Evolutionary conservation across 2,329 filamentous ascomycete species (phyloP).

Genomic region (Penicillium sp.): DNA sequence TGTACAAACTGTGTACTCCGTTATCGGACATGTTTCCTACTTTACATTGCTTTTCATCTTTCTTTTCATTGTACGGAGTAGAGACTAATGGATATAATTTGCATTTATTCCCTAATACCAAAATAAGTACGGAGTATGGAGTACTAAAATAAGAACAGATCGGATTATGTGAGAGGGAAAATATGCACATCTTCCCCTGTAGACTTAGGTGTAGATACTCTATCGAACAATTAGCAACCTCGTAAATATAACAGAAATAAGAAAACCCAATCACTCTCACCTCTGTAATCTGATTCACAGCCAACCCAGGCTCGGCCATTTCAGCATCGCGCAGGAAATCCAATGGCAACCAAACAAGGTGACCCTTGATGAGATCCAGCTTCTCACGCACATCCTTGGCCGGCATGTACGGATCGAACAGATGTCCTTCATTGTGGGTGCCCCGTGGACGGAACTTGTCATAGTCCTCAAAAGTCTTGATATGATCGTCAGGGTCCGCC

Average conservation of each 20-base stretch:
- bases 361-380: conserved; percentile 77
- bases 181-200: background rate
- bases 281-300: conserved; percentile 84
- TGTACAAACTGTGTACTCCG: background rate
- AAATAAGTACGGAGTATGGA: too few species aligned
- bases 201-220: conserved; percentile 38
- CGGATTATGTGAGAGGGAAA: background rate
- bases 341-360: conserved; percentile 94
- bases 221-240: conserved; percentile 19
- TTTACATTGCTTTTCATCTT: background rate
- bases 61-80: background rate
- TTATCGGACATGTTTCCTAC: background rate
- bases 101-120: background rate
- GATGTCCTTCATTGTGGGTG: conserved; percentile 76
- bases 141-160: background rate
- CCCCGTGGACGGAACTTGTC: conserved; percentile 67
- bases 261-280: conserved; percentile 55
- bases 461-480: conserved; percentile 89
- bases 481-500: conserved; percentile 82
- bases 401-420: conserved; percentile 77
- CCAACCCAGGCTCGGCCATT: conserved; percentile 86
- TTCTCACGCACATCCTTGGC: conserved; percentile 71
- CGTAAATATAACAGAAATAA: background rate
- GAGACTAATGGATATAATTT: background rate
- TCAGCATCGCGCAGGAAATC: conserved; percentile 78